phyloP scores from a whole-genome alignment of 2,329 filamentous ascomycete species.

The Paraconiothyrium sp. region DNA sequence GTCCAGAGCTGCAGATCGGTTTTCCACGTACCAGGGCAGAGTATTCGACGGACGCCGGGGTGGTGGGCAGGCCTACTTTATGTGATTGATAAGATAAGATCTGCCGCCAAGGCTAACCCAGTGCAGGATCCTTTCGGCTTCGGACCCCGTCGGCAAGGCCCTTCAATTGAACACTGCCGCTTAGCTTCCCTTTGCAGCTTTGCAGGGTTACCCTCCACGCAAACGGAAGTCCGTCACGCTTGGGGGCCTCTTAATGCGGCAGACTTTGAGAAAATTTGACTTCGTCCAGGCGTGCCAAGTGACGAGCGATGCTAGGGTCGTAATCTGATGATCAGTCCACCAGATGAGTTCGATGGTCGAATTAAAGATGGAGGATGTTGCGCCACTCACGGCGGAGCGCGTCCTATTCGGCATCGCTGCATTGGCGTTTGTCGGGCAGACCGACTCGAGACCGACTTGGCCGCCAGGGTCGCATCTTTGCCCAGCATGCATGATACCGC shows the following conservation, averaged over 20 bases:
- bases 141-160: slow-evolving; percentile 1
- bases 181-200: not conserved
- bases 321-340: not conserved
- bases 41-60: not conserved
- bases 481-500: not conserved
- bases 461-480: not conserved
- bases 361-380: not conserved
- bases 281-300: not conserved
- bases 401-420: slow-evolving; percentile 2
- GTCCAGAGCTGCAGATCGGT: slow-evolving; percentile 1
- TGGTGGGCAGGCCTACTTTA: slow-evolving; percentile 7
- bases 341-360: slow-evolving; percentile 1
- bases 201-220: not conserved
- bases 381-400: slow-evolving; percentile 7
- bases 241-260: not conserved
- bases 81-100: slow-evolving; percentile 23
- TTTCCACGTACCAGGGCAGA: not conserved
- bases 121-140: not conserved
- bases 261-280: not conserved
- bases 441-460: not conserved
- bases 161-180: not conserved
- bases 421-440: not conserved
- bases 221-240: not conserved
- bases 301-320: not conserved
- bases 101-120: slow-evolving; percentile 12